Conservation (phyloP, 2,329 filamentous ascomycete genomes). For the Trichoderma asperellum region DNA sequence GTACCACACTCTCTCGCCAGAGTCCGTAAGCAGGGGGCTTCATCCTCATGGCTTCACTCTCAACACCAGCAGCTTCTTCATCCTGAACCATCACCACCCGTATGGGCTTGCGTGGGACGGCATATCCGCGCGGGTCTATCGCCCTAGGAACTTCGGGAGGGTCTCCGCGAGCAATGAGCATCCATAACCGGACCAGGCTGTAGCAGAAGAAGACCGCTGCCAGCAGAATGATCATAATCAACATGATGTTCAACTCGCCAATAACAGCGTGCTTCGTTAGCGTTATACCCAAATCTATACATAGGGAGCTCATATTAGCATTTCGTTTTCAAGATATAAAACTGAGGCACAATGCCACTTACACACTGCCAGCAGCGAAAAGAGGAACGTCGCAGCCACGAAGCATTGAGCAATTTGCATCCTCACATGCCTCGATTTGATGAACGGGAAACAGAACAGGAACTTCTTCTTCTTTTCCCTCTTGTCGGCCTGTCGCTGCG, state of each 20-base stretch:
- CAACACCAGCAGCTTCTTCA: constrained; percentile 66
- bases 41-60: constrained; percentile 58
- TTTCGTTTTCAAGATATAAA: not conserved
- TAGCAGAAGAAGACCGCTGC: constrained; percentile 81
- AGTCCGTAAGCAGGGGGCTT: constrained; percentile 84
- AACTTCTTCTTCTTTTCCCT: constrained; percentile 46
- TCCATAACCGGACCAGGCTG: constrained; percentile 71
- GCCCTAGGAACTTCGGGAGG: constrained; percentile 41
- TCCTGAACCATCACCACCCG: constrained; percentile 74
- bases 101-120: constrained; percentile 73
- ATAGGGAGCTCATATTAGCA: not conserved
- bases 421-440: constrained; percentile 58
- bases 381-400: constrained; percentile 66
- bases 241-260: constrained; percentile 76
- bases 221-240: constrained; percentile 76
- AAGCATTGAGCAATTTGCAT: constrained; percentile 63
- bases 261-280: constrained; percentile 66
- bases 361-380: constrained; percentile 67
- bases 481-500: not conserved
- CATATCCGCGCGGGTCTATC: constrained; percentile 65
- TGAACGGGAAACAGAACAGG: constrained; percentile 59
- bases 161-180: constrained; percentile 62
- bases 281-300: constrained; percentile 71
- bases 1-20: constrained; percentile 80
- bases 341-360: constrained; percentile 44